Evolutionary conservation across 768 basidiomycete species (phyloP).

Genomic region (Boletus patriciae): DNA sequence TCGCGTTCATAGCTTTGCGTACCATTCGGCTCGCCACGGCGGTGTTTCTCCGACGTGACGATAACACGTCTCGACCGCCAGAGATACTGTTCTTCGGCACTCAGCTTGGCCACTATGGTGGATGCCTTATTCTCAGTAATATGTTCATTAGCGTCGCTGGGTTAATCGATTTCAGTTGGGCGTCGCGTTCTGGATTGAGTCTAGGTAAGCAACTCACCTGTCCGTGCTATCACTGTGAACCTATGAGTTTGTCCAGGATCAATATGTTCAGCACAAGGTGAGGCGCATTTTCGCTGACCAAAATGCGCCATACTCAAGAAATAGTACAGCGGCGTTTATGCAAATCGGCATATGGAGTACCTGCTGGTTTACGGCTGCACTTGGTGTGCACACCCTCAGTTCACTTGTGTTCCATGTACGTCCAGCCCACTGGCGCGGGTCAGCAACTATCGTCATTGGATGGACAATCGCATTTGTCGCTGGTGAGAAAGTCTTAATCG

Average conservation of each 20-base stretch:
- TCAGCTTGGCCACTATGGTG: conserved; percentile 68
- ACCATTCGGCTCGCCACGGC: conserved; percentile 47
- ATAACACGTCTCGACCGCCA: conserved; percentile 30
- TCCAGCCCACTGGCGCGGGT: conserved; percentile 50
- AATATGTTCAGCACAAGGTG: conserved; percentile 63
- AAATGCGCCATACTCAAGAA: background rate
- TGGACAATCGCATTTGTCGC: conserved; percentile 52
- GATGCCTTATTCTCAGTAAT: conserved; percentile 61
- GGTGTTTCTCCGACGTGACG: conserved; percentile 30
- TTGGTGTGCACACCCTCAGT: conserved; percentile 67
- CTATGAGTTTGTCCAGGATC: conserved; percentile 35
- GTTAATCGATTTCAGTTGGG: conserved; percentile 54
- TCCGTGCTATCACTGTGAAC: background rate
- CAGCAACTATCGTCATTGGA: conserved; percentile 45
- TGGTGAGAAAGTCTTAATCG: conserved; percentile 42
- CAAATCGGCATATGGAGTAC: conserved; percentile 61
- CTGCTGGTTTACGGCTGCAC: conserved; percentile 63
- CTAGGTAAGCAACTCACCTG: conserved; percentile 40
- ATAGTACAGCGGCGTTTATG: conserved; percentile 48
- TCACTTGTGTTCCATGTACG: conserved; percentile 59
- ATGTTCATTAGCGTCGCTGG: conserved; percentile 53
- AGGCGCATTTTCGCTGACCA: background rate
- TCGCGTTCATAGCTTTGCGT: conserved; percentile 50
- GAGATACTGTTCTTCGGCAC: conserved; percentile 69
- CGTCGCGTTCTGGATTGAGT: conserved; percentile 42